phyloP scores from a whole-genome alignment of 2,329 filamentous ascomycete genomes.

The Colletotrichum orbiculare region DNA sequence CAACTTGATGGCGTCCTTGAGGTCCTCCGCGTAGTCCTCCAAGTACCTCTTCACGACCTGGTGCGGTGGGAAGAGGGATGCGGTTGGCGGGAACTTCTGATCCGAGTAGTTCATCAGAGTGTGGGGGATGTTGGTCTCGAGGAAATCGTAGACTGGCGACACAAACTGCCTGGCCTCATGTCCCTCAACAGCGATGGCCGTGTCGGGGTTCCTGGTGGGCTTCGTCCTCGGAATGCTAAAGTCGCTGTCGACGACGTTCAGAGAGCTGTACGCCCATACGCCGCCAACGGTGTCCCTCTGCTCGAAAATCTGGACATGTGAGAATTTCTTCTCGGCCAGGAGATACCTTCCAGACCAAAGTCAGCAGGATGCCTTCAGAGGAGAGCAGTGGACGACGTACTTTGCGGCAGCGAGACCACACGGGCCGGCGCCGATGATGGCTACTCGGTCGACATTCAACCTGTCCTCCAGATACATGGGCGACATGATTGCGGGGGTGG shows the following conservation, averaged over 20 bases:
- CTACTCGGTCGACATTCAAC: conserved; percentile 60
- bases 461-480: conserved; percentile 34
- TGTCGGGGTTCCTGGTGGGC: conserved; percentile 51
- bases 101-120: conserved; percentile 78
- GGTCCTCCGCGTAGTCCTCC: conserved; percentile 69
- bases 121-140: conserved; percentile 83
- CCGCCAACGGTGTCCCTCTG: conserved; percentile 74
- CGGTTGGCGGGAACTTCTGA: conserved; percentile 64
- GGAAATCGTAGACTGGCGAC: conserved; percentile 73
- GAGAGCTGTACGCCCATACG: conserved; percentile 74
- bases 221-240: conserved; percentile 42
- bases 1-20: conserved; percentile 68
- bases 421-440: conserved; percentile 79
- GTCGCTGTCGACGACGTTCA: conserved; percentile 37
- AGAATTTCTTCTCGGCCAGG: conserved; percentile 70
- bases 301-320: conserved; percentile 75
- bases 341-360: conserved; percentile 66
- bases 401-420: conserved; percentile 71
- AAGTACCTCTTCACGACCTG: conserved; percentile 73
- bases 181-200: conserved; percentile 49
- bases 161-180: conserved; percentile 61
- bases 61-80: conserved; percentile 75
- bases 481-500: conserved; percentile 34
- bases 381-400: conserved; percentile 38
- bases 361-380: background rate